Evolutionary conservation across 208 protist genomes (phyloP), one percentile per base, ranked within the genome.

Genomic region (Leishmania tropica): DNA sequence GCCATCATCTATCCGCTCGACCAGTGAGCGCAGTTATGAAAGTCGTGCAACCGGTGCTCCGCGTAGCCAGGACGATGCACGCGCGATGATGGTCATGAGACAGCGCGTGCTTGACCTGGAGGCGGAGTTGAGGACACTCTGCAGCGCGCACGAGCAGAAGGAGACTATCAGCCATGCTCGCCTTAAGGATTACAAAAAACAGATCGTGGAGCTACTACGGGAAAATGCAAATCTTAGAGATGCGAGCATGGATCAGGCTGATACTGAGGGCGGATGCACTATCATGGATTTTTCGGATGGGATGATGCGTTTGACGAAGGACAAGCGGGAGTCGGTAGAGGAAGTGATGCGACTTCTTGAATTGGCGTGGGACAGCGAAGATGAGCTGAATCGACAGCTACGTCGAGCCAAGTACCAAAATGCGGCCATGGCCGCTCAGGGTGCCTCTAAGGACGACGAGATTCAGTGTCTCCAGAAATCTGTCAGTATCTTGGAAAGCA

Each of bases 291-390:
- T 64, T n/a, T 73, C 77, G 40, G 76, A 86, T 40, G 83, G 81
- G 17, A 81, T 85, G 6, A 58, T 81, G 78, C 89, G 86, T 45
- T 81, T 93, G 51, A 86, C 87, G 37, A 95, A 93, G 68, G 91
- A 96, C 80, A 96, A 93, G 75, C 87, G 87, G 0, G 91, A 94
- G 53, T 93, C 83, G 40, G 85, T 95, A 13, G 91, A 96, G 67
- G 91, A 96, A 77, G 73, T 96, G 62, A 95, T 96, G 91, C 84
- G 89, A 45, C 70, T 89, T 37, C 87, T 96, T 56, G 93, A 96
- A 81, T 78, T 85, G 40, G 83, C 91, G 47, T 96, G 93, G 92
- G 81, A 88, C 42, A 83, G 81, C 51, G 92, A 93, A 67, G 88
- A 92, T 37, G 90, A 91, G 65, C 73, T 74, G 42, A 90, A 88